Percentiles rank a stretch among this genome's conserved stretches.
These are phyloP conservation scores for Gossypium aridum DNA, from an alignment of 441 rosid species.

Conservation along the genomic window DNA sequence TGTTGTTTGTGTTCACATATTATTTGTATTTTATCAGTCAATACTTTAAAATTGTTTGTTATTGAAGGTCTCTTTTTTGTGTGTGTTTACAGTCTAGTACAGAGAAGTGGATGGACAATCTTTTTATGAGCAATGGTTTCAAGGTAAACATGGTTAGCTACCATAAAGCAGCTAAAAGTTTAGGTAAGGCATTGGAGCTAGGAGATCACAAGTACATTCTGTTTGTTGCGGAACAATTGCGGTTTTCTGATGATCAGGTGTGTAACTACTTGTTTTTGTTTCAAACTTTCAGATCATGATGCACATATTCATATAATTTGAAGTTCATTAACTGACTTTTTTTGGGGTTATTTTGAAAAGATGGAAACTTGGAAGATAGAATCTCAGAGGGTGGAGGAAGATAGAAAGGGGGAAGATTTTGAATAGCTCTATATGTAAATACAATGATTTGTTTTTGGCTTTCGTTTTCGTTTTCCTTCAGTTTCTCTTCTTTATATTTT, in stretches of 20 bases:
- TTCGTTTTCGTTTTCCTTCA: background rate
- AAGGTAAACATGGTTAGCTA: slow-evolving; percentile 42
- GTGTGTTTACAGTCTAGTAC: slow-evolving; percentile 37
- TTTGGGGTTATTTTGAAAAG: slow-evolving; percentile 21
- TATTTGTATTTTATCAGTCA: background rate
- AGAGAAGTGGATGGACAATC: slow-evolving; percentile 51
- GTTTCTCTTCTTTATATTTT: background rate
- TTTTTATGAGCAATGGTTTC: slow-evolving; percentile 73
- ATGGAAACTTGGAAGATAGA: slow-evolving; percentile 81
- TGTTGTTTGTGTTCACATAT: slow-evolving; percentile 5
- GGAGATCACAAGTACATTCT: slow-evolving; percentile 34
- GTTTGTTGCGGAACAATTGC: slow-evolving; percentile 18
- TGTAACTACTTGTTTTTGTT: background rate
- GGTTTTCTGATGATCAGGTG: slow-evolving; percentile 91
- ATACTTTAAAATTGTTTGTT: background rate
- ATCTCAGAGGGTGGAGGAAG: slow-evolving; percentile 71
- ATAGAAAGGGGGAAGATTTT: slow-evolving; percentile 83
- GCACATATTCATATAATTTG: background rate
- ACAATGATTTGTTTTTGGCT: background rate
- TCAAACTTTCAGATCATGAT: background rate
- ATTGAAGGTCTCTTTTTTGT: background rate
- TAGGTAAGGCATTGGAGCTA: slow-evolving; percentile 43
- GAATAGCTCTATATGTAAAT: slow-evolving; percentile 37
- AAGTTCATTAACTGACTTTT: background rate
- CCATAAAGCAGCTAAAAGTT: slow-evolving; percentile 47